These are phyloP conservation scores for Coniosporium tulheliwenetii DNA, from an alignment of 2,329 filamentous ascomycete genomes.

Conservation along the genomic window DNA sequence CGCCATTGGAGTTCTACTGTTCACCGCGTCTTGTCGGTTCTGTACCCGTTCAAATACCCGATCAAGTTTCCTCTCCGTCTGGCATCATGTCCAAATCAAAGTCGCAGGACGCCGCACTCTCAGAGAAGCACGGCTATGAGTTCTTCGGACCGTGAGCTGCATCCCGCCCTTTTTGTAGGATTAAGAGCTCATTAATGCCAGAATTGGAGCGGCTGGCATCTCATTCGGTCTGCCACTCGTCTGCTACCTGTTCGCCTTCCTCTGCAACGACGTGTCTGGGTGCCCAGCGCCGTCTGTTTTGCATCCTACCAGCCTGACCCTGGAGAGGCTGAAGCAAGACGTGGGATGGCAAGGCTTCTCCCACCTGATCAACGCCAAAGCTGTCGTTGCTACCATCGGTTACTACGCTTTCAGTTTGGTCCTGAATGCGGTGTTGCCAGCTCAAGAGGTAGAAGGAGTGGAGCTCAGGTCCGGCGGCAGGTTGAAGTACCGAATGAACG, in stretches of 20 bases:
- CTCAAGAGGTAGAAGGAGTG: conserved; percentile 53
- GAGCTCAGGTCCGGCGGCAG: conserved; percentile 54
- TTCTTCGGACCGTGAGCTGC: conserved; percentile 32
- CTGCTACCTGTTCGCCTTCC: conserved; percentile 65
- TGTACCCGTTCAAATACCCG: too few species aligned
- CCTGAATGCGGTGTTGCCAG: conserved; percentile 64
- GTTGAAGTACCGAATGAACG: conserved; percentile 64
- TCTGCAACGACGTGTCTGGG: conserved; percentile 84
- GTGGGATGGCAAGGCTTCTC: conserved; percentile 69
- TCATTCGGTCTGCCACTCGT: conserved; percentile 67
- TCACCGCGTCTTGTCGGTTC: too few species aligned
- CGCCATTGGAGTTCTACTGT: too few species aligned
- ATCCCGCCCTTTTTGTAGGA: neutral
- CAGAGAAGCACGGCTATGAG: conserved; percentile 21
- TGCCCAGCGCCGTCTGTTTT: conserved; percentile 77
- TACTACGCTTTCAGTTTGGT: conserved; percentile 67
- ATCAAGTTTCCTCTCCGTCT: too few species aligned
- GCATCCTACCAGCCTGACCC: conserved; percentile 52
- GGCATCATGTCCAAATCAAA: too few species aligned
- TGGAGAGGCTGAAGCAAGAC: conserved; percentile 61
- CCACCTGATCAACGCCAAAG: conserved; percentile 55
- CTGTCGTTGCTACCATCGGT: conserved; percentile 52
- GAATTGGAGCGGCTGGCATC: conserved; percentile 61
- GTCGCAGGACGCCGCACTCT: too few species aligned
- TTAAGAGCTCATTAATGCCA: conserved; percentile 18